These are phyloP conservation scores for Zygoascus flipseniorum DNA, from an alignment of 805 yeast species.

Conservation along the genomic window DNA sequence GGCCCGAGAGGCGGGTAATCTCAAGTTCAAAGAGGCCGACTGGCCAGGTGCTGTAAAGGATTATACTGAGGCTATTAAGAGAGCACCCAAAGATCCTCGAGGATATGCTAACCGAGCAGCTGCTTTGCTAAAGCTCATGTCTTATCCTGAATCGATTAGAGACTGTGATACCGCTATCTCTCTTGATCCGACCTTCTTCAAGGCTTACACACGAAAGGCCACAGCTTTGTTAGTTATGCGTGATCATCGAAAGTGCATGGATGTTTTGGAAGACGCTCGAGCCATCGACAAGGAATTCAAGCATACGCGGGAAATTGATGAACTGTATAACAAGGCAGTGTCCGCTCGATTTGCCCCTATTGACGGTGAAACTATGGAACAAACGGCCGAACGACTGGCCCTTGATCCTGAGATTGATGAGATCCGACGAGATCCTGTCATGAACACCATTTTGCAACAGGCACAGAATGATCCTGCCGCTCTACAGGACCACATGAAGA, in stretches of 20 bases:
- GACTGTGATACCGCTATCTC: conserved; percentile 89
- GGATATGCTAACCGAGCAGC: conserved; percentile 99
- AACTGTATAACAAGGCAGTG: conserved; percentile 67
- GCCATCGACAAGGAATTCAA: conserved; percentile 57
- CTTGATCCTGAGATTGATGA: conserved; percentile 91
- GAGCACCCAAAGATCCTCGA: conserved; percentile 95
- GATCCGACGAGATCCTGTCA: conserved; percentile 87
- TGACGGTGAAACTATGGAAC: conserved; percentile 88
- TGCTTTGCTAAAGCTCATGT: conserved; percentile 84
- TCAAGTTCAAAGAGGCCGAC: conserved; percentile 77
- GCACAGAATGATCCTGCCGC: conserved; percentile 96
- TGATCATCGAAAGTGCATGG: conserved; percentile 74
- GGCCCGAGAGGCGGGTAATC: conserved; percentile 90
- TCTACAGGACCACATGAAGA: conserved; percentile 93
- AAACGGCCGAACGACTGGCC: conserved; percentile 82
- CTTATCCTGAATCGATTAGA: conserved; percentile 91
- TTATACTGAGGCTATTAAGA: conserved; percentile 89
- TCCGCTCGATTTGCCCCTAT: conserved; percentile 67
- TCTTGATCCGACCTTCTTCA: conserved; percentile 79
- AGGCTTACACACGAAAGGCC: conserved; percentile 96
- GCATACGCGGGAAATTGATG: conserved; percentile 70
- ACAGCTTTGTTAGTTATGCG: conserved; percentile 85
- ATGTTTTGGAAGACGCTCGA: conserved; percentile 73
- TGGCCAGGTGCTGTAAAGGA: conserved; percentile 96
- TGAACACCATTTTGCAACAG: conserved; percentile 91